Conservation (phyloP, 768 basidiomycete species). For the Phylloporus sp. region DNA sequence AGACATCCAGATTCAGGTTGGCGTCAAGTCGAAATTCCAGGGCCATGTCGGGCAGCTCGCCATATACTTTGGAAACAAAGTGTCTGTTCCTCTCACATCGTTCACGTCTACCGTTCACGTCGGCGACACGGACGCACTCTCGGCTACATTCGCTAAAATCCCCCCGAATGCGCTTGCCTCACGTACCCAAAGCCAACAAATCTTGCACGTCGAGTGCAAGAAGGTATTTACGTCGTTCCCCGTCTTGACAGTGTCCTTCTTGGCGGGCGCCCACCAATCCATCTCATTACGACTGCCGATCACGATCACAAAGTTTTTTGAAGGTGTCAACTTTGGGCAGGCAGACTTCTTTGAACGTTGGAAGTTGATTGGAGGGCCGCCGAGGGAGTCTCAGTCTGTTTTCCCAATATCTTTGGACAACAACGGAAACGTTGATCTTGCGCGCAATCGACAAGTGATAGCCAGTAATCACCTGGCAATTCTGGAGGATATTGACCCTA, state of each 20-base stretch:
- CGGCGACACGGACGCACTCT: slow-evolving; percentile 68
- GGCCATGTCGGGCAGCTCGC: slow-evolving; percentile 91
- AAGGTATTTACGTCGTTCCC: slow-evolving; percentile 74
- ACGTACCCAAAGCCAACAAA: slow-evolving; percentile 86
- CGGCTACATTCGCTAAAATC: slow-evolving; percentile 85
- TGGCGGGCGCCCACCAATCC: slow-evolving; percentile 88
- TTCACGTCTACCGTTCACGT: slow-evolving; percentile 82
- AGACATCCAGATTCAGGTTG: slow-evolving; percentile 92
- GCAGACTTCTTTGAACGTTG: slow-evolving; percentile 96
- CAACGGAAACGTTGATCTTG: slow-evolving; percentile 68
- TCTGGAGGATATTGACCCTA: slow-evolving; percentile 85
- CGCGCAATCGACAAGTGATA: slow-evolving; percentile 69
- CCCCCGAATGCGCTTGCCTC: slow-evolving; percentile 77
- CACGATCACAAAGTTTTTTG: slow-evolving; percentile 86
- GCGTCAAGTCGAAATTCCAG: slow-evolving; percentile 95
- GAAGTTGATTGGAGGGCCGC: slow-evolving; percentile 95
- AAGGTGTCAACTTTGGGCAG: slow-evolving; percentile 79
- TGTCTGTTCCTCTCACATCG: slow-evolving; percentile 80
- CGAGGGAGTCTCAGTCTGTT: slow-evolving; percentile 84
- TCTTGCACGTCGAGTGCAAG: slow-evolving; percentile 94
- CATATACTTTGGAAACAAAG: slow-evolving; percentile 94
- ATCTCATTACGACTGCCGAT: slow-evolving; percentile 82
- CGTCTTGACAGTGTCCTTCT: slow-evolving; percentile 80
- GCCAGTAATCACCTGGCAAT: slow-evolving; percentile 72
- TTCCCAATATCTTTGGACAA: slow-evolving; percentile 73